Conservation (phyloP, 192 early-diverging fungal genomes). For the Coemansia guatemalensis region DNA sequence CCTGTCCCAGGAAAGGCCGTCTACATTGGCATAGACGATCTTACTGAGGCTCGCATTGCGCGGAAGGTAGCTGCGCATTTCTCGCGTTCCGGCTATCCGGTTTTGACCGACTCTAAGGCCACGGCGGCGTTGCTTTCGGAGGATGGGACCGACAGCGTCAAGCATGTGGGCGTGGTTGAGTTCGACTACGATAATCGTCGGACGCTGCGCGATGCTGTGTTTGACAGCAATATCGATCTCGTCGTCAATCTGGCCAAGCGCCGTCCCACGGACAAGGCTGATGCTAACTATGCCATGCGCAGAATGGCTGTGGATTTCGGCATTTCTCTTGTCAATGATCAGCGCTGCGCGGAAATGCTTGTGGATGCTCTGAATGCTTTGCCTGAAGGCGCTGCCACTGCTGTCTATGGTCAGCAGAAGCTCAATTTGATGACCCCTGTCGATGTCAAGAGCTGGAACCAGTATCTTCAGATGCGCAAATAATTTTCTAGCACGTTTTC, state of each 20-base stretch:
- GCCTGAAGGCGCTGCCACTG: constrained; percentile 41
- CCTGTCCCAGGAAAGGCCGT: constrained; percentile 63
- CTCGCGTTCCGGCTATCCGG: constrained; percentile 60
- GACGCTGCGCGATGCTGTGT: constrained; percentile 59
- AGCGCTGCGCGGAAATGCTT: constrained; percentile 91
- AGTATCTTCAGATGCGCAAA: constrained; percentile 63
- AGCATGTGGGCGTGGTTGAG: constrained; percentile 42
- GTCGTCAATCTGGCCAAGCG: constrained; percentile 71
- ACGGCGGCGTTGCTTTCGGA: constrained; percentile 56
- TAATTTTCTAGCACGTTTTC: not conserved
- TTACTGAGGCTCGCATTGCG: constrained; percentile 70
- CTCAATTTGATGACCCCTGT: constrained; percentile 55
- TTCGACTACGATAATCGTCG: constrained; percentile 58
- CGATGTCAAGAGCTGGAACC: constrained; percentile 68
- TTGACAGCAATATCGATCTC: constrained; percentile 64
- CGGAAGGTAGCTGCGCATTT: constrained; percentile 66
- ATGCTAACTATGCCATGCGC: constrained; percentile 79
- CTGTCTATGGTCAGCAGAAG: constrained; percentile 19
- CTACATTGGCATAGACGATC: constrained; percentile 72
- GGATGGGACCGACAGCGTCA: constrained; percentile 33
- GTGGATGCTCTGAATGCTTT: constrained; percentile 75
- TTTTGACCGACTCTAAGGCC: constrained; percentile 66
- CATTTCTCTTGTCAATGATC: constrained; percentile 93
- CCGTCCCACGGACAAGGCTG: constrained; percentile 57
- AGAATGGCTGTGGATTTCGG: constrained; percentile 96